Conservation (phyloP, 768 basidiomycete genomes). For the Favolaschia claudopus region DNA sequence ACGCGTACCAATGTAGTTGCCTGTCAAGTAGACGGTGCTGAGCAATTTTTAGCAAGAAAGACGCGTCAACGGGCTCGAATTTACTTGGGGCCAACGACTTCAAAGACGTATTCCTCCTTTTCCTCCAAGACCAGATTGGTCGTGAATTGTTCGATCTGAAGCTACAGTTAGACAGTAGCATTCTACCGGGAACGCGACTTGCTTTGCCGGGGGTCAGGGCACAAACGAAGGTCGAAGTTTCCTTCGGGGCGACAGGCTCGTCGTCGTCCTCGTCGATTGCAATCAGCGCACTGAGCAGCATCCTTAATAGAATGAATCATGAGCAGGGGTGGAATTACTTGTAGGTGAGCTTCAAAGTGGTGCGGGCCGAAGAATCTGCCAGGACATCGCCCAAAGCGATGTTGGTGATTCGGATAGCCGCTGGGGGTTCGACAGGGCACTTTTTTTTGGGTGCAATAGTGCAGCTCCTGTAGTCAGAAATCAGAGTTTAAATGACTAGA, state of each 20-base stretch:
- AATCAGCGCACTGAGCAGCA: slow-evolving; percentile 7
- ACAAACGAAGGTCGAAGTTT: slow-evolving; percentile 68
- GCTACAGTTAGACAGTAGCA: slow-evolving; percentile 7
- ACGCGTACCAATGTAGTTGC: slow-evolving; percentile 81
- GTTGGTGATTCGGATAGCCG: slow-evolving; percentile 83
- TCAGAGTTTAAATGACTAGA: slow-evolving; percentile 9
- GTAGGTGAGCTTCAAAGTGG: slow-evolving; percentile 74
- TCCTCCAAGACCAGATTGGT: slow-evolving; percentile 76
- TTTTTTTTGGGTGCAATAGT: slow-evolving; percentile 64
- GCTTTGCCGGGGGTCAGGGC: slow-evolving; percentile 87
- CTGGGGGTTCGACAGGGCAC: slow-evolving; percentile 63
- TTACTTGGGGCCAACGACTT: slow-evolving; percentile 85
- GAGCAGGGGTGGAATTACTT: slow-evolving; percentile 17
- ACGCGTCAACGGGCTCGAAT: slow-evolving; percentile 15
- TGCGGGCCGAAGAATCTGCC: slow-evolving; percentile 63
- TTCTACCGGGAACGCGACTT: slow-evolving; percentile 25
- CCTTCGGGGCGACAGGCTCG: slow-evolving; percentile 28
- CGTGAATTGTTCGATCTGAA: slow-evolving; percentile 80
- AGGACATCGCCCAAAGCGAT: slow-evolving; percentile 81
- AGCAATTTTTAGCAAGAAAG: slow-evolving; percentile 16
- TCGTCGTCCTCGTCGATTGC: slow-evolving; percentile 46
- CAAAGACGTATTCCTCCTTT: slow-evolving; percentile 70
- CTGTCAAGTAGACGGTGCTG: slow-evolving; percentile 79
- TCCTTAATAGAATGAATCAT: slow-evolving; percentile 2
- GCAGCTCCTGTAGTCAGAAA: slow-evolving; percentile 59